phyloP scores from a whole-genome alignment of 257 asterid species.

The Forsythia viridissima region DNA sequence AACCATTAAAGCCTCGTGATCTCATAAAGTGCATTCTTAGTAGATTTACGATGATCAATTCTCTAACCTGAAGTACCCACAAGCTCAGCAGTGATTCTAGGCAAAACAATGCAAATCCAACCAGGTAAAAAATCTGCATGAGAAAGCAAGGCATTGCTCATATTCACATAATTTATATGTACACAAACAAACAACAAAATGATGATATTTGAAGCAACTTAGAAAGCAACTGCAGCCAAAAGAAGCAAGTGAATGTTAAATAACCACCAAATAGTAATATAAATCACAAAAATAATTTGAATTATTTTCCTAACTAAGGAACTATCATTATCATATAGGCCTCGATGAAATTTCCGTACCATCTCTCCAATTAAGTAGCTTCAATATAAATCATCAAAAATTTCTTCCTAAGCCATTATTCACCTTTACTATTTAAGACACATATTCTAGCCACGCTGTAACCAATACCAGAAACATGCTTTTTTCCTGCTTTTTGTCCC shows the following conservation, averaged over 20 bases:
- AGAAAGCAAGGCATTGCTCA: neutral
- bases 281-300: neutral
- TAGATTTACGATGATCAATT: constrained; percentile 4
- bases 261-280: neutral
- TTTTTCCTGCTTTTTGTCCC: neutral
- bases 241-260: neutral
- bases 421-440: neutral
- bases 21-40: neutral
- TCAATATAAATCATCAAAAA: neutral
- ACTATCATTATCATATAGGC: neutral
- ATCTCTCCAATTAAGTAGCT: neutral
- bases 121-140: constrained; percentile 49
- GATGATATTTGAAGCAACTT: neutral
- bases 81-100: constrained; percentile 51
- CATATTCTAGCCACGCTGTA: neutral
- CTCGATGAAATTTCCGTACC: neutral
- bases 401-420: neutral
- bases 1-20: neutral
- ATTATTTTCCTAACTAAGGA: neutral
- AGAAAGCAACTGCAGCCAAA: neutral
- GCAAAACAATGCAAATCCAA: constrained; percentile 56
- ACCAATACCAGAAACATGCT: neutral
- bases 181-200: neutral
- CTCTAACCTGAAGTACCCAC: constrained; percentile 57
- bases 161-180: neutral